A percentile compares a stretch with the other conserved stretches of the same genome.
phyloP scores from a whole-genome alignment of 2,329 filamentous ascomycete species.

The Calonectria ilicicola region DNA sequence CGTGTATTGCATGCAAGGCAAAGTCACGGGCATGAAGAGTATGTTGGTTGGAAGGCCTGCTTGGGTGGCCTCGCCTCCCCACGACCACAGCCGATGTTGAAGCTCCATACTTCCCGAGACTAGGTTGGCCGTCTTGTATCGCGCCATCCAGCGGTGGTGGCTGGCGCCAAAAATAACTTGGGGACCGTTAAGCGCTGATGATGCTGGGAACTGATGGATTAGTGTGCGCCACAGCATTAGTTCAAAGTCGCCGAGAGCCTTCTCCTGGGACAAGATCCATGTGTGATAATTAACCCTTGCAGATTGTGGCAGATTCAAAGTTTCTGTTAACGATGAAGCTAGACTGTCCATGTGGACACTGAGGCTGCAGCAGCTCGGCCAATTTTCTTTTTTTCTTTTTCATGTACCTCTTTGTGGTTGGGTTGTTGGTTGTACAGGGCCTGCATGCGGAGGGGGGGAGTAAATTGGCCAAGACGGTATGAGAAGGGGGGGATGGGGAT shows the following conservation, averaged over 20 bases:
- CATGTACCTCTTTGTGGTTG: not conserved
- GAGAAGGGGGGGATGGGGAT: not conserved
- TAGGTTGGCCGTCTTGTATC: not conserved
- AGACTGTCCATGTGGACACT: not conserved
- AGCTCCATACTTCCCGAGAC: slow-evolving; percentile 2
- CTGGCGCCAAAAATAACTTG: slow-evolving; percentile 29
- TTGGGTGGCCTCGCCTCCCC: not conserved
- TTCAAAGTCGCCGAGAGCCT: not conserved
- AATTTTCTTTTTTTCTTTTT: not conserved
- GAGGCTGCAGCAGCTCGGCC: not conserved
- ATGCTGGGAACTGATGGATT: slow-evolving; percentile 10
- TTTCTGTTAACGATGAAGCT: not conserved
- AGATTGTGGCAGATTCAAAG: not conserved
- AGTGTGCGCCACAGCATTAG: slow-evolving; percentile 13
- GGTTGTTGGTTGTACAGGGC: not conserved
- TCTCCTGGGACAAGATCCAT: not conserved
- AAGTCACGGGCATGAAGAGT: not conserved
- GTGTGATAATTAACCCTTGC: slow-evolving; percentile 1
- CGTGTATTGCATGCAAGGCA: slow-evolving; percentile 1
- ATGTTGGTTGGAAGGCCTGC: not conserved
- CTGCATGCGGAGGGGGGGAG: not conserved
- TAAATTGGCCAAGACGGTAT: not conserved
- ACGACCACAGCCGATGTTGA: not conserved
- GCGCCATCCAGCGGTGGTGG: slow-evolving; percentile 7
- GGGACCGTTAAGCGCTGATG: slow-evolving; percentile 27